Base-by-base conservation (phyloP, 2,329 filamentous ascomycete genomes). In the Xylariaceae sp. region DNA sequence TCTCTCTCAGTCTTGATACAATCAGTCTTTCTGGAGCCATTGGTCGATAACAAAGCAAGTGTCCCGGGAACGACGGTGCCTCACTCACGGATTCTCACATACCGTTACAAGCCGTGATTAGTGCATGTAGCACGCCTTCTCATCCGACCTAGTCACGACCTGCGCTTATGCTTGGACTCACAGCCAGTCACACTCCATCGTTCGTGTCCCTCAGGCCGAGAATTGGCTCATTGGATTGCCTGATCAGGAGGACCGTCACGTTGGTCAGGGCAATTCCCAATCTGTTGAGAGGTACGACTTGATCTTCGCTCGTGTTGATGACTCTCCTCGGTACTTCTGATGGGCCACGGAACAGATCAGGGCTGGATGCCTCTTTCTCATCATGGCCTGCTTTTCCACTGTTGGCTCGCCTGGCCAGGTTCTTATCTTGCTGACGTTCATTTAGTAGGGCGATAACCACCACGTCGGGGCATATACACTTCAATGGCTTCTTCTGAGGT, bases 401-500 rank as follows among this genome's bases (percentile, higher is more conserved):
- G n/a, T n/a, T n/a, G n/a, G n/a, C n/a, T n/a, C n/a, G n/a, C n/a
- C n/a, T n/a, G n/a, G n/a, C n/a, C n/a, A n/a, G n/a, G n/a, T n/a
- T n/a, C n/a, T n/a, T n/a, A n/a, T n/a, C n/a, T n/a, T n/a, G n/a
- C n/a, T n/a, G n/a, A n/a, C n/a, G n/a, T n/a, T n/a, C n/a, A n/a
- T n/a, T n/a, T n/a, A n/a, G n/a, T n/a, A n/a, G n/a, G n/a, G n/a
- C n/a, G n/a, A 29, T 31, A 6, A 24, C 21, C 21, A 24, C 6
- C 11, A 24, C 7, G 6, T 6, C 11, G 21, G 21, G 21, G 21
- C 11, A 16, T 27, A 30, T 9, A 31, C n/a, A n/a, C n/a, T 40
- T 40, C 50, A 43, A 98, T 97, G 92, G 92, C 92, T 67, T 92
- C 89, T 60, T 92, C 88, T 45, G 88, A 95, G 67, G 88, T 97